Conservation (phyloP, 257 asterid species). For the Solanum pimpinellifolium region DNA sequence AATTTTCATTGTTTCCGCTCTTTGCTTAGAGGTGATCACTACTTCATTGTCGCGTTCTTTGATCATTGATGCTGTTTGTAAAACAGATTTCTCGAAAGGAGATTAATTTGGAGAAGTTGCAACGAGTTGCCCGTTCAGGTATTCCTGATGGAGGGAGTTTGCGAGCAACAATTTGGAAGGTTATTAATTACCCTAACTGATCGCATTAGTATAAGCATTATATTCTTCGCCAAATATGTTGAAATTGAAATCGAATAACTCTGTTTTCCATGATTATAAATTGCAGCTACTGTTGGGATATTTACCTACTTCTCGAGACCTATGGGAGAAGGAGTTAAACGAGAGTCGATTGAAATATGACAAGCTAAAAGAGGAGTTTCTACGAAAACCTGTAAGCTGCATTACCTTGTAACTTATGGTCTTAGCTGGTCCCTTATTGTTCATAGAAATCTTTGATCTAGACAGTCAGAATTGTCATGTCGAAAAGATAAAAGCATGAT, state of each 20-base stretch:
- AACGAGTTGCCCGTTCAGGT: too few relatives aligned
- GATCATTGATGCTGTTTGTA: too few relatives aligned
- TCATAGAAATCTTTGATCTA: not conserved
- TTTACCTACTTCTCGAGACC: not conserved
- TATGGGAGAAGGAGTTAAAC: not conserved
- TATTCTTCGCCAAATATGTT: too few relatives aligned
- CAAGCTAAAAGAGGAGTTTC: not conserved
- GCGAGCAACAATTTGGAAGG: too few relatives aligned
- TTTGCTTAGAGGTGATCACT: too few relatives aligned
- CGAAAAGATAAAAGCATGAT: not conserved
- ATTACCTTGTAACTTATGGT: not conserved
- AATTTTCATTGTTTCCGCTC: too few relatives aligned
- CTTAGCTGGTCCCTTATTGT: not conserved
- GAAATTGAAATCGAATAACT: not conserved
- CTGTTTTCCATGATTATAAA: not conserved
- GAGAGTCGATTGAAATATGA: not conserved
- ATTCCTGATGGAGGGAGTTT: too few relatives aligned
- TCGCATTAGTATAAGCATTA: too few relatives aligned
- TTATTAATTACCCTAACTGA: too few relatives aligned
- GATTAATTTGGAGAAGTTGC: too few relatives aligned
- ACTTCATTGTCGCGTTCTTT: too few relatives aligned
- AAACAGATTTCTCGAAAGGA: too few relatives aligned
- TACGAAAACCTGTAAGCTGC: not conserved
- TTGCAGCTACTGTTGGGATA: not conserved
- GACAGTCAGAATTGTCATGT: not conserved